Evolutionary conservation across 202 grass and related monocot genomes (phyloP).

Genomic region (Carex arenaria): DNA sequence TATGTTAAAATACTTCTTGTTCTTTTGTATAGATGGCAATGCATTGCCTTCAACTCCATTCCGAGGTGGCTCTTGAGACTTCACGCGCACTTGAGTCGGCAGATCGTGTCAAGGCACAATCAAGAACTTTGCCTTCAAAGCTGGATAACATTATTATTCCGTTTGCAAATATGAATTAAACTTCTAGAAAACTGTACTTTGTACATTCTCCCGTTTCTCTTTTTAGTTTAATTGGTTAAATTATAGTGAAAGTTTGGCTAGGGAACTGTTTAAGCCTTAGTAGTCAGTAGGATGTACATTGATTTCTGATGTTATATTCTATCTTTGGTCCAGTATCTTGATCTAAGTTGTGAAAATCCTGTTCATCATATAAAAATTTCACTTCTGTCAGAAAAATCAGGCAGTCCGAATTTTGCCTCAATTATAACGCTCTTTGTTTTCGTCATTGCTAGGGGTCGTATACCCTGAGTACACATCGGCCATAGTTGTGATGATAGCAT

Average conservation of each 20-base stretch:
- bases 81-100: conserved; percentile 73
- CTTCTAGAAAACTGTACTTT: background rate
- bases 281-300: background rate
- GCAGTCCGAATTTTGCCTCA: no score
- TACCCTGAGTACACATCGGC: no score
- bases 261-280: background rate
- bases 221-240: background rate
- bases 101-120: conserved; percentile 29
- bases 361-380: background rate
- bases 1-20: background rate
- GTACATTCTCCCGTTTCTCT: background rate
- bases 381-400: background rate
- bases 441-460: no score
- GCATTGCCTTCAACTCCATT: conserved; percentile 83
- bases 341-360: background rate
- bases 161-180: conserved; percentile 62
- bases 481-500: no score
- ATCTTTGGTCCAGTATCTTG: background rate
- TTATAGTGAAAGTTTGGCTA: background rate
- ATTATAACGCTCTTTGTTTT: no score
- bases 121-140: conserved; percentile 39
- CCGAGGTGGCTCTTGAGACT: conserved; percentile 84
- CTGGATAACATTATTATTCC: conserved; percentile 75
- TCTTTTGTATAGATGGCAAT: conserved; percentile 72
- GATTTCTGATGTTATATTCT: background rate